These are phyloP conservation scores for Gyrodon lividus DNA, from an alignment of 768 basidiomycete genomes.

Conservation along the genomic window DNA sequence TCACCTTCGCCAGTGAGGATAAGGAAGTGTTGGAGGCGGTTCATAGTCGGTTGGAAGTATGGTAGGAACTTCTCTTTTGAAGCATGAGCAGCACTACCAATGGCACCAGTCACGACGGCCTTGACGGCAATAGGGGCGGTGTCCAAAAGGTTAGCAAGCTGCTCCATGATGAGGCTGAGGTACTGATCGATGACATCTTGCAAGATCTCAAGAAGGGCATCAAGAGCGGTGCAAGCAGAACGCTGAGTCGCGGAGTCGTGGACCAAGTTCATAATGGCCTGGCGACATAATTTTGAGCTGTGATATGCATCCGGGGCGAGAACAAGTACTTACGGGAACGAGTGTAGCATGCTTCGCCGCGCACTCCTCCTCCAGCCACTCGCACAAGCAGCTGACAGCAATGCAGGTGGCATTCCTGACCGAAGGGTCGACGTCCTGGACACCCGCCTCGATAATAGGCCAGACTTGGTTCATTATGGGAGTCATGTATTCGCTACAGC, in stretches of 20 bases:
- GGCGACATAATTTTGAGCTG: neutral
- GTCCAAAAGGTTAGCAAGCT: conserved; percentile 82
- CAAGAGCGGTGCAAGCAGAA: conserved; percentile 94
- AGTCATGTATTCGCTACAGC: conserved; percentile 97
- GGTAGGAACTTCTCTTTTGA: conserved; percentile 88
- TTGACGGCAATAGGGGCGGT: conserved; percentile 86
- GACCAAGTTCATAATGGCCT: conserved; percentile 91
- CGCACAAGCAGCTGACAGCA: conserved; percentile 93
- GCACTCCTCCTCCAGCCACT: conserved; percentile 96
- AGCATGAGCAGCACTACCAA: conserved; percentile 97
- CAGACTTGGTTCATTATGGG: conserved; percentile 89
- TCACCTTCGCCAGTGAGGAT: conserved; percentile 84
- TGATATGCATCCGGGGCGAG: neutral
- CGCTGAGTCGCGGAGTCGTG: conserved; percentile 85
- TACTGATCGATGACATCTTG: conserved; percentile 90
- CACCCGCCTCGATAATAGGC: conserved; percentile 89
- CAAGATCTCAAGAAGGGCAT: conserved; percentile 92
- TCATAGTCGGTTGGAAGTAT: conserved; percentile 93
- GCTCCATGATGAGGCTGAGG: conserved; percentile 92
- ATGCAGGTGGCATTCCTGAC: conserved; percentile 97
- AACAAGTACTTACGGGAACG: conserved; percentile 63
- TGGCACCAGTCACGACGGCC: conserved; percentile 94
- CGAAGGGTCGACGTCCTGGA: conserved; percentile 76
- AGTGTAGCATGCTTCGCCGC: conserved; percentile 77
- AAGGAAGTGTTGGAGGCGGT: conserved; percentile 85